These are phyloP conservation scores for Pleurotus djamor DNA, from an alignment of 768 basidiomycete species.

Conservation along the genomic window DNA sequence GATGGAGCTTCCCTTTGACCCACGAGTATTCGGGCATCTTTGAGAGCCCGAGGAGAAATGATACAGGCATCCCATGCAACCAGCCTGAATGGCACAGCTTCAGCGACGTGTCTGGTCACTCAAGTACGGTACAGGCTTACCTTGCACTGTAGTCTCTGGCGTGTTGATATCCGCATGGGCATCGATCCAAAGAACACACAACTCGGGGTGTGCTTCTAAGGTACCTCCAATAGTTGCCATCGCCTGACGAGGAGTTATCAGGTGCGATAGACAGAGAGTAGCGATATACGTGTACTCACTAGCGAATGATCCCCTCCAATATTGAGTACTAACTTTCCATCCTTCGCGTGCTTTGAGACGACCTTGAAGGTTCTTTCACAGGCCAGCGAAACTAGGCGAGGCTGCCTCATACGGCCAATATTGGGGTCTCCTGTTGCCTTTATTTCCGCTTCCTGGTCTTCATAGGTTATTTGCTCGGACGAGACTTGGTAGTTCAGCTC, in stretches of 20 bases:
- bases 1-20: conserved; percentile 45
- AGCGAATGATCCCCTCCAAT: conserved; percentile 79
- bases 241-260: conserved; percentile 17
- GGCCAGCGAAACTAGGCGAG: conserved; percentile 61
- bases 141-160: conserved; percentile 54
- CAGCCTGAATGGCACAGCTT: conserved; percentile 42
- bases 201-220: conserved; percentile 51
- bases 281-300: conserved; percentile 23
- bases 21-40: conserved; percentile 12
- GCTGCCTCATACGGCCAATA: conserved; percentile 69
- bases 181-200: conserved; percentile 76
- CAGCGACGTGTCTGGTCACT: not conserved
- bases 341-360: conserved; percentile 54
- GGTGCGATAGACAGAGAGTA: not conserved
- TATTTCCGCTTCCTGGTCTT: conserved; percentile 31
- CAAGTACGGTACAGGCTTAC: conserved; percentile 20
- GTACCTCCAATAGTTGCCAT: conserved; percentile 80
- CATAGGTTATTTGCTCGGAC: conserved; percentile 66
- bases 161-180: conserved; percentile 86
- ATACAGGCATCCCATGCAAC: conserved; percentile 80
- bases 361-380: conserved; percentile 53
- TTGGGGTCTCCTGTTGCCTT: conserved; percentile 46
- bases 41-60: conserved; percentile 60
- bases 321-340: conserved; percentile 66
- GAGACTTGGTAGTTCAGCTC: conserved; percentile 66